A percentile compares a stretch with the other conserved stretches of the same genome.
These are phyloP conservation scores for Apostasia shenzhenica DNA, from an alignment of 106 monocot genomes.

Conservation along the genomic window DNA sequence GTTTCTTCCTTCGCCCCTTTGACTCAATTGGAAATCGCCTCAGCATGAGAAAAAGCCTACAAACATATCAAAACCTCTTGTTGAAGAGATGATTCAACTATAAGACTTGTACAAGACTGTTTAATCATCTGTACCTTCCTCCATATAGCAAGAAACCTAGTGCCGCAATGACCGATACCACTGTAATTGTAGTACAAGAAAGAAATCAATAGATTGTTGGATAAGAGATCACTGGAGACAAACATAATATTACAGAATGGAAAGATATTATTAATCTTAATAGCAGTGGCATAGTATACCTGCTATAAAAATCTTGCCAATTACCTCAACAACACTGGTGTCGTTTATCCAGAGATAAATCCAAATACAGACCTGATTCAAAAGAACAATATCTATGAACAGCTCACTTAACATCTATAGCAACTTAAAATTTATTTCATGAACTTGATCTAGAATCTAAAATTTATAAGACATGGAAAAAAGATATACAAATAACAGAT, in stretches of 20 bases:
- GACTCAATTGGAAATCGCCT: constrained; percentile 76
- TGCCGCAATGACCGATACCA: constrained; percentile 46
- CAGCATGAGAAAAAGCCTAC: constrained; percentile 64
- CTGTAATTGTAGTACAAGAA: constrained; percentile 23
- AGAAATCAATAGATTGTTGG: background rate
- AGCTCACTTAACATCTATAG: no score
- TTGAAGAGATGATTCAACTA: background rate
- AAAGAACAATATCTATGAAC: constrained; percentile 4
- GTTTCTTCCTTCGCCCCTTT: constrained; percentile 68
- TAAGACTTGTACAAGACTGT: background rate
- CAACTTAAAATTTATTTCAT: no score
- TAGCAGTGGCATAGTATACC: constrained; percentile 14
- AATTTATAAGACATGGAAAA: no score
- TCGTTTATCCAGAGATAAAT: constrained; percentile 60
- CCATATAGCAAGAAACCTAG: constrained; percentile 72
- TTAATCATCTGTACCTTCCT: constrained; percentile 38
- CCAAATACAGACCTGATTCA: constrained; percentile 51
- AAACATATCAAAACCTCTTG: background rate
- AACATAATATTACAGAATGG: no score
- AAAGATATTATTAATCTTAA: background rate
- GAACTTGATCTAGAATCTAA: no score
- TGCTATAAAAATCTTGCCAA: constrained; percentile 65
- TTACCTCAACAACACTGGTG: constrained; percentile 27
- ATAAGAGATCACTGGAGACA: background rate
- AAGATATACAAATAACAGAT: no score